Conservation (phyloP, 116 monocot species). For the Posidonia oceanica region DNA sequence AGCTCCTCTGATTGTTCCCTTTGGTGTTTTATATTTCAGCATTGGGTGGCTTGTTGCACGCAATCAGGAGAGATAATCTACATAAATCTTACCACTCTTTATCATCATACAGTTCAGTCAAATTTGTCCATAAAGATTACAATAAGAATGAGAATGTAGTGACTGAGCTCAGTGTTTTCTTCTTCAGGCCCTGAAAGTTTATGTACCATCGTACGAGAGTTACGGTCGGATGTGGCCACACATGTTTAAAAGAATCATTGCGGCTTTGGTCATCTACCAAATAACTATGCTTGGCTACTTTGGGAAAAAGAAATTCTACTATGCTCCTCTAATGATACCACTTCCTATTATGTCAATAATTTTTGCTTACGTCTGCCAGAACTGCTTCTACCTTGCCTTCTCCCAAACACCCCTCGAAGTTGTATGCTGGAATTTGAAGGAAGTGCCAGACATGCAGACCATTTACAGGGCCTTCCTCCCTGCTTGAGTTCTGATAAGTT, state of each 20-base stretch:
- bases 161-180: too few relatives aligned
- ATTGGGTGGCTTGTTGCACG: slow-evolving; percentile 79
- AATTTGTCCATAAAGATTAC: not conserved
- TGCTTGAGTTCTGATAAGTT: slow-evolving; percentile 17
- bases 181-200: slow-evolving; percentile 65
- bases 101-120: not conserved
- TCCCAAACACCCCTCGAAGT: slow-evolving; percentile 56
- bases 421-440: slow-evolving; percentile 20
- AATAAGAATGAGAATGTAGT: too few relatives aligned
- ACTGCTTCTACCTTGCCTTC: slow-evolving; percentile 55
- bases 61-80: slow-evolving; percentile 41
- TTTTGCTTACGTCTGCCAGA: slow-evolving; percentile 42
- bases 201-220: slow-evolving; percentile 79
- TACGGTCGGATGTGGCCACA: slow-evolving; percentile 96
- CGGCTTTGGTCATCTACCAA: slow-evolving; percentile 73
- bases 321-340: slow-evolving; percentile 36
- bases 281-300: slow-evolving; percentile 80
- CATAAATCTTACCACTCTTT: not conserved
- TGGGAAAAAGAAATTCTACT: slow-evolving; percentile 44
- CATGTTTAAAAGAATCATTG: slow-evolving; percentile 65
- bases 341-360: slow-evolving; percentile 39
- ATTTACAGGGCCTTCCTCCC: slow-evolving; percentile 35
- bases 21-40: slow-evolving; percentile 73
- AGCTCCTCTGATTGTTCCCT: slow-evolving; percentile 84
- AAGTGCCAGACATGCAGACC: slow-evolving; percentile 32